phyloP scores from a whole-genome alignment of 169 alveolate genomes.

The Babesia gibsoni region DNA sequence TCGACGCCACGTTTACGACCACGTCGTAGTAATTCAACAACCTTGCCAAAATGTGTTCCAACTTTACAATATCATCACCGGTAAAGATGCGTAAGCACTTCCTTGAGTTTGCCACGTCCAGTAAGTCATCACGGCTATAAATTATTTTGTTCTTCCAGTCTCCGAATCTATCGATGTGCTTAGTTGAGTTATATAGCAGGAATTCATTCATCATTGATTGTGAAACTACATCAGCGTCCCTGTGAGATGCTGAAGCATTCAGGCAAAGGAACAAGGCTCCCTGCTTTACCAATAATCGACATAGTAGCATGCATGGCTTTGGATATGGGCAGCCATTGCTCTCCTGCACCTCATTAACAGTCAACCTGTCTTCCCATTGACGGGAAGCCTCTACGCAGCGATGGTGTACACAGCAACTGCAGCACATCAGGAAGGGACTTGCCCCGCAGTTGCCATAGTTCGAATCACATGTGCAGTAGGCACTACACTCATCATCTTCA shows the following conservation, averaged over 20 bases:
- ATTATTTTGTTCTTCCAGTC: slow-evolving; percentile 25
- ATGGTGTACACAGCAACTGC: slow-evolving; percentile 25
- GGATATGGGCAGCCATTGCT: slow-evolving; percentile 23
- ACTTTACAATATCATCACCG: slow-evolving; percentile 13
- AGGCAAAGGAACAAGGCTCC: slow-evolving; percentile 40
- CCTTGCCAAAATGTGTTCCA: slow-evolving; percentile 25
- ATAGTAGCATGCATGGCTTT: slow-evolving; percentile 32
- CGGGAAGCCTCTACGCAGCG: slow-evolving; percentile 5
- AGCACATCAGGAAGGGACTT: slow-evolving; percentile 36
- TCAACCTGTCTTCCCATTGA: not conserved
- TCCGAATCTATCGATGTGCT: slow-evolving; percentile 4
- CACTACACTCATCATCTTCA: not conserved
- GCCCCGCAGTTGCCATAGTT: not conserved
- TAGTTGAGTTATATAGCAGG: not conserved
- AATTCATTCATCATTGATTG: not conserved
- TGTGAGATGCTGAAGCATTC: slow-evolving; percentile 1
- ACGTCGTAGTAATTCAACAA: slow-evolving; percentile 26
- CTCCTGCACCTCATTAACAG: slow-evolving; percentile 14
- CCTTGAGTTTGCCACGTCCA: not conserved
- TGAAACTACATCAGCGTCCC: not conserved
- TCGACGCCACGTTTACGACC: not conserved
- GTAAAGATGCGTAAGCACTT: slow-evolving; percentile 7
- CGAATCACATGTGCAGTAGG: slow-evolving; percentile 33
- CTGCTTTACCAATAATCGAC: slow-evolving; percentile 52
- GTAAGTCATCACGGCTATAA: not conserved